Evolutionary conservation across 805 yeast species (phyloP).

Genomic region (Suhomyces faveliae): DNA sequence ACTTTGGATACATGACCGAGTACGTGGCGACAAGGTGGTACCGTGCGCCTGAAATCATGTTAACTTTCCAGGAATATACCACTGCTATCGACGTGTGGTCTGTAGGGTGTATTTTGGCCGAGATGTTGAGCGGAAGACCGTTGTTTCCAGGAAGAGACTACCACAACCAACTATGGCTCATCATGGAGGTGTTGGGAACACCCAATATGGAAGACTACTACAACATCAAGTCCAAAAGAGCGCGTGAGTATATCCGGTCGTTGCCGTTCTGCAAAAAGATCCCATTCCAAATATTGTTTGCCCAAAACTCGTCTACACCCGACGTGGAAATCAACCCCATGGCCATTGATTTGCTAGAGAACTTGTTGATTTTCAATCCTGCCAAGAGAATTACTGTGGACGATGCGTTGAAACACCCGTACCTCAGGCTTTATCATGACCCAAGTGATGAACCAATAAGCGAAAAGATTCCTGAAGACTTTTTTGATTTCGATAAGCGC

Average conservation of each 20-base stretch:
- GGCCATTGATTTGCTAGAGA: constrained; percentile 59
- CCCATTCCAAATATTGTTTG: constrained; percentile 49
- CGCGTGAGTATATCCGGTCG: constrained; percentile 81
- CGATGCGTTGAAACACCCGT: constrained; percentile 77
- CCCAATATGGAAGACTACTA: constrained; percentile 78
- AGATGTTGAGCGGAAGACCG: constrained; percentile 81
- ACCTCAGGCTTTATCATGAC: constrained; percentile 90
- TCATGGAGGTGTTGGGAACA: constrained; percentile 83
- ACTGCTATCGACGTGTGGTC: constrained; percentile 97
- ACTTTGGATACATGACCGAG: constrained; percentile 86
- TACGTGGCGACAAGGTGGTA: constrained; percentile 98
- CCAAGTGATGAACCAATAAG: constrained; percentile 91
- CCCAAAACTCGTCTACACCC: constrained; percentile 6
- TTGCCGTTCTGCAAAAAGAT: constrained; percentile 69
- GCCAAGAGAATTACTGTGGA: constrained; percentile 67
- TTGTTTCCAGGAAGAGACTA: constrained; percentile 93
- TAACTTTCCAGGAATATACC: constrained; percentile 88
- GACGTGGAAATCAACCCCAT: constrained; percentile 31
- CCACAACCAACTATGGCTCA: constrained; percentile 83
- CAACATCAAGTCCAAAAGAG: constrained; percentile 74
- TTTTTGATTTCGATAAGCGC: constrained; percentile 82
- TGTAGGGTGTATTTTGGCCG: constrained; percentile 94
- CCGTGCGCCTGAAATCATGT: constrained; percentile 96
- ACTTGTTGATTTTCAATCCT: constrained; percentile 71
- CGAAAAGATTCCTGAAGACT: constrained; percentile 77